Base-by-base conservation (phyloP, 176 grass and related monocot genomes). In the Leersia perrieri region DNA sequence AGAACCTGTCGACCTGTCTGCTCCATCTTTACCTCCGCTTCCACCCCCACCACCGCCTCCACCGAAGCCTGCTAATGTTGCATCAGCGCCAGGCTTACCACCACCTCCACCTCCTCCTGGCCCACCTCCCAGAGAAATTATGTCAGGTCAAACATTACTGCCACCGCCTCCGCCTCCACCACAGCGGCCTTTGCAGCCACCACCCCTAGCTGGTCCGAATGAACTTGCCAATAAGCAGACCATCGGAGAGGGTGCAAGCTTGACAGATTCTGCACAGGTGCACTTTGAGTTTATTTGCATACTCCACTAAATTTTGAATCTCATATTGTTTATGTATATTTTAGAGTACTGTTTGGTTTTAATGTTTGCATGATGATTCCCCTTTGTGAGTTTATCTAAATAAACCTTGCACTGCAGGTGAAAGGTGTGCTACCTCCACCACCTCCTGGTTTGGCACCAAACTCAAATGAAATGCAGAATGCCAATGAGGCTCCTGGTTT, bases 21-120 rank as follows among this genome's bases (percentile, higher is more conserved):
- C 66, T 66, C 34, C 85, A 82, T 79, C 85, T 70, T 84, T 97
- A 78, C 88, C 88, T 42, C 77, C 86, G 8, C 85, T 84, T 32
- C 86, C 88, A 11, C 93, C 85, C 11, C 90, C 62, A 0, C 90
- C 88, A 13, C 88, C 90, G n/a, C 74, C 91, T 18, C 88, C 78
- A 13, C 87, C 88, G 82, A 87, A 77, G 65, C 78, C 85, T 60
- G 40, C 35, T 74, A 74, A 68, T 27, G 63, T 87, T 75, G 60
- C 60, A 83, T 33, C 70, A 73, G 51, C 73, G 18, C 27, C 90
- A 63, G 68, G 60, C 30, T 70, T 89, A 77, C 91, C 82, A 0
- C 95, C 95, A 49, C 92, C 92, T 34, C 95, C 92, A 6, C 95
- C 96, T 34, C 94, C 89, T 70, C 92, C 90, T 2, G 92, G 87